phyloP scores from a whole-genome alignment of 257 asterid genomes.

The Rubia yunnanensis region DNA sequence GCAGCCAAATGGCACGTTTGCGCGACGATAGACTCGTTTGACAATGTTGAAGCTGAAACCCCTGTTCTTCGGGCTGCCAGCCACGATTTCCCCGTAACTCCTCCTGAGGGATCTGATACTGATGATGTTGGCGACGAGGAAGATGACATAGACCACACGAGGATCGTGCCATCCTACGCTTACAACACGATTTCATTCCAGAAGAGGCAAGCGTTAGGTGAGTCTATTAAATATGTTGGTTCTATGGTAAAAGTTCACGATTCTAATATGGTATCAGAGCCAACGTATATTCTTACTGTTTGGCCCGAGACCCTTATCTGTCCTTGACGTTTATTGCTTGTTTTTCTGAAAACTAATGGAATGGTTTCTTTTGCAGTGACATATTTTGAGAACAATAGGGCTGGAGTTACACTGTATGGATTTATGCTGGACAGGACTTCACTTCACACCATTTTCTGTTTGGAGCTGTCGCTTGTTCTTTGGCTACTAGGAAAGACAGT shows the following conservation, averaged over 20 bases:
- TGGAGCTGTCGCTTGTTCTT: conserved; percentile 69
- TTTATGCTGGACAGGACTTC: conserved; percentile 79
- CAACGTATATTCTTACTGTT: too few species aligned
- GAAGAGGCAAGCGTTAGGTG: conserved; percentile 90
- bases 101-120: conserved; percentile 34
- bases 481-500: conserved; percentile 95
- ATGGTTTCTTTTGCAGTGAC: conserved; percentile 39
- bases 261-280: too few species aligned
- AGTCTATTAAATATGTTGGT: conserved; percentile 5
- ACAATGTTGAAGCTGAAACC: conserved; percentile 43
- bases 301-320: too few species aligned
- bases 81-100: conserved; percentile 18
- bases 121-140: conserved; percentile 94
- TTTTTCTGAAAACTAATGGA: neutral
- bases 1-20: conserved; percentile 97
- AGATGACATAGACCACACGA: conserved; percentile 70
- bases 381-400: conserved; percentile 79
- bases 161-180: conserved; percentile 48
- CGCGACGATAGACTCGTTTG: conserved; percentile 74
- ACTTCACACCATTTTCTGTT: conserved; percentile 73
- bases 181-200: conserved; percentile 81
- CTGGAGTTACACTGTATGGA: conserved; percentile 87
- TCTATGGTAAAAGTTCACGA: too few species aligned
- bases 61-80: conserved; percentile 21
- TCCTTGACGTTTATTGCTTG: too few species aligned